Evolutionary conservation across 495 filamentous ascomycete genomes (phyloP), one percentile per base, ranked within the genome.

Genomic region (Usnea hakonensis): DNA sequence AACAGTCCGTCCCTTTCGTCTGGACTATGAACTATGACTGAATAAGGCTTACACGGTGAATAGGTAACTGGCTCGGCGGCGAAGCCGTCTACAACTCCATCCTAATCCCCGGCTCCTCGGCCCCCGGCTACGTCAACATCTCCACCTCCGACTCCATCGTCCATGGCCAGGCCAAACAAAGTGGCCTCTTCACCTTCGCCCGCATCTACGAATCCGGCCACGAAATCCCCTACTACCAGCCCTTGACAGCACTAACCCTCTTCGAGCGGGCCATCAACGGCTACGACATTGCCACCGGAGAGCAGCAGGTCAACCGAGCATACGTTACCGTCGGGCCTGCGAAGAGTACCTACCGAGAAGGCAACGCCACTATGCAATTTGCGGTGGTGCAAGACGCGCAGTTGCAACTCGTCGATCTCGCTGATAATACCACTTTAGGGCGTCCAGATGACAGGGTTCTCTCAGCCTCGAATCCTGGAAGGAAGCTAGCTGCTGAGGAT

Each of bases 171-270:
- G 83, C 85, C 3, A 79, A 80, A 14, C 83, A 87, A 68, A 72
- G 79, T 66, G 81, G 81, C 37, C 78, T 81, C 66, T 81, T 86
- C 69, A 79, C 77, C 19, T 87, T 87, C 72, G 74, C 76, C 17
- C 78, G 84, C 2, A 77, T 87, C 44, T 87, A 79, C 68, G 67
- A 87, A 58, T 77, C 82, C 7, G 84, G 84, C 7, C 84, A 86
- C 65, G 81, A 85, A 68, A 79, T 86, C 2, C 83, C 83, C 0
- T 77, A 77, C 10, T 85, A 84, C 65, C 83, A 85, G 67, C 81
- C 82, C 6, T 66, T 83, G 66, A 81, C 79, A 2, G 76, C 81
- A 11, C 81, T 78, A 40, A 69, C 75, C 38, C 78, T 85, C 60
- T 85, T 85, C 71, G 69, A 76, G 46, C 82, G 84, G 10, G 73